phyloP scores from a whole-genome alignment of 805 yeast genomes.

The Barnettozyma californica region DNA sequence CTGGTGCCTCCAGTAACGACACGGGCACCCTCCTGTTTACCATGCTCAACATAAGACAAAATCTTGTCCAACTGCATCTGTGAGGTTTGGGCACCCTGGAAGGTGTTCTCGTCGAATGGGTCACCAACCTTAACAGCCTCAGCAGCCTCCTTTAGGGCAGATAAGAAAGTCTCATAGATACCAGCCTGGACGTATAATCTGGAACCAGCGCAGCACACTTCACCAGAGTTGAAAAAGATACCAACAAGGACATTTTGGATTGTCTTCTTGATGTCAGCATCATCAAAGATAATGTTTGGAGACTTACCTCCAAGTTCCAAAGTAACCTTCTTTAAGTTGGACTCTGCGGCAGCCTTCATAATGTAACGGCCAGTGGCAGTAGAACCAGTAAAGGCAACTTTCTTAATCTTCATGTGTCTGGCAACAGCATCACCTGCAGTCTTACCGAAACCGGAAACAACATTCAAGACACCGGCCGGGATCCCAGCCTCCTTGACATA shows the following conservation, averaged over 20 bases:
- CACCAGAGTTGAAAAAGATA: slow-evolving; percentile 14
- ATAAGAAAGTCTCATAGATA: slow-evolving; percentile 7
- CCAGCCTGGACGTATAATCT: slow-evolving; percentile 13
- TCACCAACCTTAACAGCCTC: slow-evolving; percentile 12
- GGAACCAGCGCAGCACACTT: slow-evolving; percentile 13
- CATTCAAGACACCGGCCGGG: slow-evolving; percentile 12
- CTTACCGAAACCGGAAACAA: slow-evolving; percentile 14
- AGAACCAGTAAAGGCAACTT: slow-evolving; percentile 14
- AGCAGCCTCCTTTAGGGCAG: slow-evolving; percentile 10
- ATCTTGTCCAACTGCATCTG: slow-evolving; percentile 11
- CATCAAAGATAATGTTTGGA: slow-evolving; percentile 13
- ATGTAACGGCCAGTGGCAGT: slow-evolving; percentile 13
- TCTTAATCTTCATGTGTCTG: slow-evolving; percentile 12
- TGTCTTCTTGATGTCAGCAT: slow-evolving; percentile 12
- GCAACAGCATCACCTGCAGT: slow-evolving; percentile 15
- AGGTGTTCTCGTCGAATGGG: slow-evolving; percentile 12
- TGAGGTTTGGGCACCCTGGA: slow-evolving; percentile 15
- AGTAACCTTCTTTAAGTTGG: slow-evolving; percentile 13
- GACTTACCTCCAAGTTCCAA: slow-evolving; percentile 14
- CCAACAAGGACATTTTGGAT: slow-evolving; percentile 11
- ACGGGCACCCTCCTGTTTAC: slow-evolving; percentile 13
- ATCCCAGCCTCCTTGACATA: slow-evolving; percentile 13
- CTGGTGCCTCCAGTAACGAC: slow-evolving; percentile 14
- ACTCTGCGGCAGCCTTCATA: slow-evolving; percentile 14
- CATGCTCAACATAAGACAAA: slow-evolving; percentile 9